phyloP scores from a whole-genome alignment of 2,329 filamentous ascomycete genomes.

The Stylonectria norvegica region DNA sequence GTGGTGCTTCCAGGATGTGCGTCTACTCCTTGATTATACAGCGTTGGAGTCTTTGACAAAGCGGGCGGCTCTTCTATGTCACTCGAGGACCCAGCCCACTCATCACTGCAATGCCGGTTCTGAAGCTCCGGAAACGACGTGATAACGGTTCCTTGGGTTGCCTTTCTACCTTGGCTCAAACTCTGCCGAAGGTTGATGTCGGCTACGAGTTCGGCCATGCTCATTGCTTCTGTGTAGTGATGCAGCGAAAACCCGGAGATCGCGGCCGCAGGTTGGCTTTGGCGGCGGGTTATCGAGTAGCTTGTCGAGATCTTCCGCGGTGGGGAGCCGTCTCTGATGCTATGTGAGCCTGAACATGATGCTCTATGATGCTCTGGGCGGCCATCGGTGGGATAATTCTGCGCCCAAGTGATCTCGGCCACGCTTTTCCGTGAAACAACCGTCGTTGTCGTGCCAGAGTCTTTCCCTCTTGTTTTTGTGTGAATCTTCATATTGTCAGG shows the following conservation, averaged over 20 bases:
- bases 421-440: conserved; percentile 29
- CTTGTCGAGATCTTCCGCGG: conserved; percentile 9
- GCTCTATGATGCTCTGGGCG: neutral
- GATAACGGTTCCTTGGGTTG: conserved; percentile 25
- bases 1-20: conserved; percentile 22
- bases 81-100: conserved; percentile 29
- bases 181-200: conserved; percentile 18
- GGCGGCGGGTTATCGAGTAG: conserved; percentile 11
- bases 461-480: conserved; percentile 17
- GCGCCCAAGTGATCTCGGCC: conserved; percentile 31
- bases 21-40: conserved; percentile 32
- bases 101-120: conserved; percentile 31
- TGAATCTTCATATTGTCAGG: conserved; percentile 18
- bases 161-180: conserved; percentile 12
- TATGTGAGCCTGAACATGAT: conserved; percentile 12
- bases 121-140: conserved; percentile 34
- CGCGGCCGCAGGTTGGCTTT: conserved; percentile 8
- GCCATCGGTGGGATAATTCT: conserved; percentile 8
- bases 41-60: conserved; percentile 11
- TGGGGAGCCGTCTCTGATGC: too few species aligned
- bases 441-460: conserved; percentile 23
- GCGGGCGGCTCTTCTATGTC: conserved; percentile 14
- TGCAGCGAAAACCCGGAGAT: conserved; percentile 16
- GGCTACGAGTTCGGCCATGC: conserved; percentile 17
- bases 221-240: conserved; percentile 19